These are phyloP conservation scores for Sugiyamaella chiloensis DNA, from an alignment of 805 yeast genomes.

Conservation along the genomic window DNA sequence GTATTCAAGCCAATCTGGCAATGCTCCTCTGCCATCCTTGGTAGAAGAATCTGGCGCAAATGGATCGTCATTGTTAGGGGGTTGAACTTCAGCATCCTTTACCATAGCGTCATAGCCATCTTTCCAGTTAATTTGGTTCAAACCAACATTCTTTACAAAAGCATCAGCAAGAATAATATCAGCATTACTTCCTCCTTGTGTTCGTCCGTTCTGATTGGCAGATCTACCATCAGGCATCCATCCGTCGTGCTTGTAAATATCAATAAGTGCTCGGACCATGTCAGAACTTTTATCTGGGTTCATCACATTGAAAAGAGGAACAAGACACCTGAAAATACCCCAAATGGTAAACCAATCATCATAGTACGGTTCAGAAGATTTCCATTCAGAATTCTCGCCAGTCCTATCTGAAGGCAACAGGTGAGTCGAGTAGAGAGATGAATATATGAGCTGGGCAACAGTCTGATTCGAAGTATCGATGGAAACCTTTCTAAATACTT, in stretches of 20 bases:
- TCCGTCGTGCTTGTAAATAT: slow-evolving; percentile 36
- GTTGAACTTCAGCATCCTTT: slow-evolving; percentile 37
- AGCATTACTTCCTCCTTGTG: slow-evolving; percentile 40
- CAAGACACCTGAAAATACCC: slow-evolving; percentile 39
- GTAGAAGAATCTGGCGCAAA: slow-evolving; percentile 8
- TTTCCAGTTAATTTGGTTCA: slow-evolving; percentile 31
- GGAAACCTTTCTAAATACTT: slow-evolving; percentile 14
- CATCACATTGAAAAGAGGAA: slow-evolving; percentile 35
- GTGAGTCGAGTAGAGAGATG: slow-evolving; percentile 34
- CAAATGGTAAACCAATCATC: slow-evolving; percentile 40
- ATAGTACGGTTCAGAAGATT: slow-evolving; percentile 30
- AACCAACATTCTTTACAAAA: slow-evolving; percentile 30
- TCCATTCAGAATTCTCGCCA: slow-evolving; percentile 35
- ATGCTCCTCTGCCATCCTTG: slow-evolving; percentile 38
- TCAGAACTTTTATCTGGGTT: slow-evolving; percentile 32
- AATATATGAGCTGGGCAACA: slow-evolving; percentile 22
- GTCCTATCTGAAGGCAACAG: slow-evolving; percentile 36
- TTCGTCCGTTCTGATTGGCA: slow-evolving; percentile 38
- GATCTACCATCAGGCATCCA: slow-evolving; percentile 40
- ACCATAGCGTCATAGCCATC: slow-evolving; percentile 36
- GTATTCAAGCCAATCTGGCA: slow-evolving; percentile 35
- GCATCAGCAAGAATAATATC: slow-evolving; percentile 41
- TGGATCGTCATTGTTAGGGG: slow-evolving; percentile 31
- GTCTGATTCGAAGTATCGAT: slow-evolving; percentile 8
- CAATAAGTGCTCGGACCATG: slow-evolving; percentile 32